Conservation (phyloP, 2,329 filamentous ascomycete genomes). For the Neonectria coccinea region DNA sequence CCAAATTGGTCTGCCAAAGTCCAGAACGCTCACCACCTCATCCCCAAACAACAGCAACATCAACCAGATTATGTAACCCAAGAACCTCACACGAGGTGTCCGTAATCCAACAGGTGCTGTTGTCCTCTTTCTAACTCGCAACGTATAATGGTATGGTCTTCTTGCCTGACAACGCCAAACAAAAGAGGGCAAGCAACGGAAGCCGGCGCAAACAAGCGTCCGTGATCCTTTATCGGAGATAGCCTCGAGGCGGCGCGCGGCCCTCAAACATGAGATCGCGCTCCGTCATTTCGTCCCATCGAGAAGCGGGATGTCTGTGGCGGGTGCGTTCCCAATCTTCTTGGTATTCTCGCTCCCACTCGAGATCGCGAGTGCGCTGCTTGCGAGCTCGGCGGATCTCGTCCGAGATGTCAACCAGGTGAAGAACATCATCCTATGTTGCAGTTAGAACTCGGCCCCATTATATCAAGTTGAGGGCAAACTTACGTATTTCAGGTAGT, state of each 20-base stretch:
- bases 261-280: slow-evolving; percentile 75
- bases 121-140: slow-evolving; percentile 22
- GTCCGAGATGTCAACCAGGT: slow-evolving; percentile 85
- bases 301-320: slow-evolving; percentile 51
- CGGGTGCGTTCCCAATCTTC: slow-evolving; percentile 62
- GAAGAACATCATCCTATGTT: slow-evolving; percentile 83
- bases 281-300: slow-evolving; percentile 73
- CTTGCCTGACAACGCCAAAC: slow-evolving; percentile 26
- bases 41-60: slow-evolving; percentile 13
- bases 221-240: slow-evolving; percentile 39
- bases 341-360: slow-evolving; percentile 70
- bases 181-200: slow-evolving; percentile 13
- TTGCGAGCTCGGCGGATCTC: slow-evolving; percentile 77
- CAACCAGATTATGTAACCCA: slow-evolving; percentile 22
- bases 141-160: slow-evolving; percentile 17
- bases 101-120: slow-evolving; percentile 13
- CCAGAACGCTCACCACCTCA: slow-evolving; percentile 12
- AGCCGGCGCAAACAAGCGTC: slow-evolving; percentile 3
- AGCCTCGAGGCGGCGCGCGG: slow-evolving; percentile 45
- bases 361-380: slow-evolving; percentile 64
- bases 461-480: neutral
- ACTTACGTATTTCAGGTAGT: slow-evolving; percentile 88
- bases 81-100: slow-evolving; percentile 15
- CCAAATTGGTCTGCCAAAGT: slow-evolving; percentile 19
- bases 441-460: slow-evolving; percentile 47